Conservation (phyloP, 805 yeast species). For the Saturnispora quitensis region DNA sequence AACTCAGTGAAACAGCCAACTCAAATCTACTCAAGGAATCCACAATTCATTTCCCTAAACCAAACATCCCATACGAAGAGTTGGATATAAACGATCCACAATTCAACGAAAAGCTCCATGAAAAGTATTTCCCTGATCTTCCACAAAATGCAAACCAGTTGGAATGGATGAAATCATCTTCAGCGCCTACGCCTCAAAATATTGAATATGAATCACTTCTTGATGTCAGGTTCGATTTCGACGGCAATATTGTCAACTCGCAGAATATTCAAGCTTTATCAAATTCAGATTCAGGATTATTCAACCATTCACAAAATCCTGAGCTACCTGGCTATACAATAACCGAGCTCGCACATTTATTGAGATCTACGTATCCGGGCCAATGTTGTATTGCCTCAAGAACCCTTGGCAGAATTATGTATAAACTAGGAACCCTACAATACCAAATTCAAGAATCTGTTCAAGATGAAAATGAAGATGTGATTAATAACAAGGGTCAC, state of each 20-base stretch:
- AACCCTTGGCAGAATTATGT: slow-evolving; percentile 78
- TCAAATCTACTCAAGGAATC: slow-evolving; percentile 27
- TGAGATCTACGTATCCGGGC: slow-evolving; percentile 71
- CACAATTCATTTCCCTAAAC: slow-evolving; percentile 58
- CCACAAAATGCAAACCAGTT: slow-evolving; percentile 74
- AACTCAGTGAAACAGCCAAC: slow-evolving; percentile 29
- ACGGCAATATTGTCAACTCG: slow-evolving; percentile 59
- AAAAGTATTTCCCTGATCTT: slow-evolving; percentile 80
- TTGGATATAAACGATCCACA: slow-evolving; percentile 65
- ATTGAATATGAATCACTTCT: slow-evolving; percentile 45
- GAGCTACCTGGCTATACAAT: slow-evolving; percentile 88
- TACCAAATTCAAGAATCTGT: slow-evolving; percentile 30
- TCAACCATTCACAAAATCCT: slow-evolving; percentile 87
- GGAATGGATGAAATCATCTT: slow-evolving; percentile 78
- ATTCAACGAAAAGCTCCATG: slow-evolving; percentile 70
- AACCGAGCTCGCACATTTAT: slow-evolving; percentile 67
- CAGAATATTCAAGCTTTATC: slow-evolving; percentile 16
- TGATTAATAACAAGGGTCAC: slow-evolving; percentile 17
- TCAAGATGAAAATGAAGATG: slow-evolving; percentile 31
- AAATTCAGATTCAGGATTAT: slow-evolving; percentile 49
- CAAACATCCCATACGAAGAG: slow-evolving; percentile 27
- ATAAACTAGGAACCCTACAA: slow-evolving; percentile 60
- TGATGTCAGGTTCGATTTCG: slow-evolving; percentile 80
- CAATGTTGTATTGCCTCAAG: slow-evolving; percentile 84
- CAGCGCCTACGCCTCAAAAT: slow-evolving; percentile 34